Conservation (phyloP, 2,329 filamentous ascomycete genomes). For the Cercospora canescens region DNA sequence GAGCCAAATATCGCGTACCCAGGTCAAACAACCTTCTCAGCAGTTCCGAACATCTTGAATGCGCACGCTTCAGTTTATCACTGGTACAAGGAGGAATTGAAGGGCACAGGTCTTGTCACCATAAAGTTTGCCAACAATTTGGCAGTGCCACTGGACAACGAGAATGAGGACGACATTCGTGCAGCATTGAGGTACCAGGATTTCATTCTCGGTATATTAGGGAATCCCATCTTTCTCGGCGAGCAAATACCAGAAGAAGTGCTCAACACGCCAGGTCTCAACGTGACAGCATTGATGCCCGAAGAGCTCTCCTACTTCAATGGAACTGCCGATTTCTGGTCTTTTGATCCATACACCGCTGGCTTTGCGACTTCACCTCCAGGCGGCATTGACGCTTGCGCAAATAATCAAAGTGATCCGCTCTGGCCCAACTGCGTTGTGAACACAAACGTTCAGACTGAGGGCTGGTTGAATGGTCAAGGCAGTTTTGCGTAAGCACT, state of each 20-base stretch:
- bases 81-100: slow-evolving; percentile 57
- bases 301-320: slow-evolving; percentile 44
- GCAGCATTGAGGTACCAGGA: slow-evolving; percentile 48
- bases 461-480: slow-evolving; percentile 29
- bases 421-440: slow-evolving; percentile 37
- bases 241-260: slow-evolving; percentile 52
- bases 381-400: slow-evolving; percentile 40
- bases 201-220: slow-evolving; percentile 51
- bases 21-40: slow-evolving; percentile 23
- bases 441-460: slow-evolving; percentile 24
- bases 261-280: slow-evolving; percentile 47
- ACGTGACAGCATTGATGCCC: slow-evolving; percentile 50
- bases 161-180: slow-evolving; percentile 45
- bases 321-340: slow-evolving; percentile 38
- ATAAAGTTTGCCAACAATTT: slow-evolving; percentile 49
- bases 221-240: slow-evolving; percentile 54
- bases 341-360: slow-evolving; percentile 41
- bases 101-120: slow-evolving; percentile 52
- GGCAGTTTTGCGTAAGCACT: slow-evolving; percentile 16
- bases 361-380: slow-evolving; percentile 39
- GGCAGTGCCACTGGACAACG: slow-evolving; percentile 37
- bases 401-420: slow-evolving; percentile 35
- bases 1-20: slow-evolving; percentile 35
- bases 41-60: slow-evolving; percentile 35
- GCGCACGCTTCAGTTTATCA: slow-evolving; percentile 28